Evolutionary conservation across 768 basidiomycete species (phyloP).

Genomic region (Lyophyllum semitale): DNA sequence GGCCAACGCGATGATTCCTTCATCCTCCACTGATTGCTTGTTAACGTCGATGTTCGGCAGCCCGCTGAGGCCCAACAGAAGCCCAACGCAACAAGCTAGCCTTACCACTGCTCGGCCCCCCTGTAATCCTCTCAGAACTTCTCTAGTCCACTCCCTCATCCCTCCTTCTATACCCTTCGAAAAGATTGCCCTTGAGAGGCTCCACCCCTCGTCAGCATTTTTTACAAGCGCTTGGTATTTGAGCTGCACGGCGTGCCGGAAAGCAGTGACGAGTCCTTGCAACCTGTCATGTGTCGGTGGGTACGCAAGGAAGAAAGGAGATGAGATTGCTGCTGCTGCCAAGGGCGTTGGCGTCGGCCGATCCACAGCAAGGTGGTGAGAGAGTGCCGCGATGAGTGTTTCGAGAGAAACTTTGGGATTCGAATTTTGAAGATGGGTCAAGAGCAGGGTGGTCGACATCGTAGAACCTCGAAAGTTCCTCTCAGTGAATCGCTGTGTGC

Average conservation of each 20-base stretch:
- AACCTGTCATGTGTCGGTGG: constrained; percentile 49
- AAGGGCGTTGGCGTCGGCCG: constrained; percentile 57
- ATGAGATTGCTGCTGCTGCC: constrained; percentile 55
- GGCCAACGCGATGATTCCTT: constrained; percentile 68
- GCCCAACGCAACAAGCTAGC: constrained; percentile 63
- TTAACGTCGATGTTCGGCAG: constrained; percentile 29
- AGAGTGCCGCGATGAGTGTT: constrained; percentile 55
- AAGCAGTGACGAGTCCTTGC: constrained; percentile 52
- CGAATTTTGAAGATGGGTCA: constrained; percentile 53
- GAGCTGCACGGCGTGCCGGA: constrained; percentile 61
- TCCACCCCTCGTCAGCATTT: constrained; percentile 30
- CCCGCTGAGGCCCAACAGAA: constrained; percentile 67
- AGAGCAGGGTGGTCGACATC: constrained; percentile 34
- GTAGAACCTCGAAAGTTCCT: no score
- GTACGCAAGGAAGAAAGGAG: constrained; percentile 50
- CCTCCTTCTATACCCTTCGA: constrained; percentile 39
- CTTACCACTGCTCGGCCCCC: constrained; percentile 67
- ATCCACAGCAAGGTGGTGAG: constrained; percentile 57
- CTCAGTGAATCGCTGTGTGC: neutral
- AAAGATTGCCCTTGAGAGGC: constrained; percentile 33
- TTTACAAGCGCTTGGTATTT: constrained; percentile 45
- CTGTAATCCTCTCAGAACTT: constrained; percentile 58
- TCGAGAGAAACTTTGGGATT: constrained; percentile 43
- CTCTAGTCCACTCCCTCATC: constrained; percentile 51
- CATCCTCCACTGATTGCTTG: constrained; percentile 56